Base-by-base conservation (phyloP, 768 basidiomycete species). In the Pisolithus tinctorius region DNA sequence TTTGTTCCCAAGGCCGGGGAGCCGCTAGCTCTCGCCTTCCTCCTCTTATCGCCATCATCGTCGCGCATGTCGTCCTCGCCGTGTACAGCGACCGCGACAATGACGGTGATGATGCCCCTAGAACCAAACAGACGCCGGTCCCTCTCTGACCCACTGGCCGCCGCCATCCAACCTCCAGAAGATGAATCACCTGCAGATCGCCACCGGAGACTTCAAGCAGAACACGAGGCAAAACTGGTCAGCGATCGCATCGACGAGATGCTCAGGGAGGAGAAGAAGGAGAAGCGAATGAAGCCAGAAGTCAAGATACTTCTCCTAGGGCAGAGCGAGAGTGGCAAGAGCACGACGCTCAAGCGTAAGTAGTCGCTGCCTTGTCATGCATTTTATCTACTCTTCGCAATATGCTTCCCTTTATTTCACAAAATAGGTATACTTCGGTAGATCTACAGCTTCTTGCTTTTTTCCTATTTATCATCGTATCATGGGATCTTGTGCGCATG, bases 261-360 rank as follows among this genome's bases (percentile, higher is more conserved):
- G 79, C 73, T 93, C 62, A 77, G 79, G 52, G 71, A 74, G 57
- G 88, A 91, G 60, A 69, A 76, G 52, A 76, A 74, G 49, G 81
- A 85, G 55, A 82, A 77, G 69, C 82, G 77, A 65, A 64, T 68
- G 37, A 81, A 76, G 56, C 74, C 80, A 56, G 81, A 83, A 61
- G 80, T 91, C 67, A 84, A 84, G 63, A 80, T 92, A 48, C 73
- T 92, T 49, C 75, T 92, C 54, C 80, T 92, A 39, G 89, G 89
- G 47, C 89, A 92, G 76, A 90, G 88, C 55, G 88, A 91, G 75
- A 89, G 86, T 60, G 89, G 88, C 38, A 92, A 91, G 74, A 88
- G 86, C 63, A 92, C 89, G 8, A 88, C 88, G 7, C 74, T 91
- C 60, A 90, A 90, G 73, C 88, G 88, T 90, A 74, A 80, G 88